phyloP scores from a whole-genome alignment of 169 alveolate species.

The Amoebophrya sp. region DNA sequence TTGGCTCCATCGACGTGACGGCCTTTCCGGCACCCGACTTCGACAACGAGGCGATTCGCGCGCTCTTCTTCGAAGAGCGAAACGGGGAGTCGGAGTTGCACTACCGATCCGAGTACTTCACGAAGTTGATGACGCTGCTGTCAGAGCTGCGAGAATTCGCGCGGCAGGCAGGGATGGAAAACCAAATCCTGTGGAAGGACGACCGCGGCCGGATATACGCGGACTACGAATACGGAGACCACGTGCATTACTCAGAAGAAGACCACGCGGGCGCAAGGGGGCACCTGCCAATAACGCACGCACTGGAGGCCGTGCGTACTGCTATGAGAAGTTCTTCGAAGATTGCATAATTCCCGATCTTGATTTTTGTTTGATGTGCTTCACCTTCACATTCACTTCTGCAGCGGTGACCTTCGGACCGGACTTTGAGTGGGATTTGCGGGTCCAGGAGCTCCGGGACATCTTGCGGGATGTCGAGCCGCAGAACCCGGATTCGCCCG shows the following conservation, averaged over 20 bases:
- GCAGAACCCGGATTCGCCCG: not conserved
- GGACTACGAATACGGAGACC: not conserved
- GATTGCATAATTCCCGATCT: no score
- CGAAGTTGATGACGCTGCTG: not conserved
- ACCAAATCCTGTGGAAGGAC: not conserved
- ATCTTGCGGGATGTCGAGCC: not conserved
- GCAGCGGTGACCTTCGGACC: not conserved
- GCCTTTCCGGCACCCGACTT: not conserved
- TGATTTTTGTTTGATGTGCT: no score
- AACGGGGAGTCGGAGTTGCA: not conserved
- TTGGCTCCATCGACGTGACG: not conserved
- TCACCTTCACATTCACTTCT: no score
- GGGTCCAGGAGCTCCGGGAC: not conserved
- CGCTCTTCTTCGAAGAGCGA: not conserved
- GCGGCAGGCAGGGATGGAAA: not conserved
- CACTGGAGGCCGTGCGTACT: not conserved
- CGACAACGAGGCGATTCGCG: not conserved
- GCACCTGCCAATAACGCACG: not conserved
- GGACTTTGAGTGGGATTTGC: not conserved
- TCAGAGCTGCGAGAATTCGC: not conserved
- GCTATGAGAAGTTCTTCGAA: no score
- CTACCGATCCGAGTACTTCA: not conserved
- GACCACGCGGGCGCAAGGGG: not conserved
- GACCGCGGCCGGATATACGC: not conserved
- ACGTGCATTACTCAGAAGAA: not conserved